These are phyloP conservation scores for Elsinoe arachidis DNA, from an alignment of 2,329 filamentous ascomycete species.

Conservation along the genomic window DNA sequence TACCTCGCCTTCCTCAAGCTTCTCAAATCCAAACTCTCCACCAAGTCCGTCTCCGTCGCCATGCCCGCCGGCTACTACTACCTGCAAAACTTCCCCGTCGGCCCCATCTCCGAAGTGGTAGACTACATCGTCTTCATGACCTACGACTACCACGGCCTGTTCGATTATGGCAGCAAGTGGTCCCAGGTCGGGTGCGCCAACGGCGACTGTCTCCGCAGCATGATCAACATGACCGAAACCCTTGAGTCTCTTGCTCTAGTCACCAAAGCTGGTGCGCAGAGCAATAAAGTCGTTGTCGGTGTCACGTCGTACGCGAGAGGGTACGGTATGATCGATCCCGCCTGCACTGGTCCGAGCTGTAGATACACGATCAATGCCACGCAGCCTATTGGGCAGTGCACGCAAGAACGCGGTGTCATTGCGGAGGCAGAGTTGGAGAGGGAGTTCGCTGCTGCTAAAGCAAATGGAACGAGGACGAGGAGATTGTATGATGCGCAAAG, in stretches of 20 bases:
- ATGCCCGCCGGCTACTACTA: conserved; percentile 25
- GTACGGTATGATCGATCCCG: conserved; percentile 30
- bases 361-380: conserved; percentile 15
- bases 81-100: conserved; percentile 21
- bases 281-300: conserved; percentile 30
- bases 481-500: not conserved
- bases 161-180: conserved; percentile 29
- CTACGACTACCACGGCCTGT: conserved; percentile 31
- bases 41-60: conserved; percentile 20
- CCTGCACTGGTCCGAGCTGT: conserved; percentile 23
- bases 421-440: conserved; percentile 26
- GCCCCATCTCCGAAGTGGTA: conserved; percentile 17
- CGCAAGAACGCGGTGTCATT: conserved; percentile 27
- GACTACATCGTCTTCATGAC: conserved; percentile 29
- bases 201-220: conserved; percentile 24
- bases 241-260: conserved; percentile 18
- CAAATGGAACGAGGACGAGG: conserved; percentile 13
- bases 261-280: conserved; percentile 17
- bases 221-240: conserved; percentile 23
- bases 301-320: conserved; percentile 28
- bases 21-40: conserved; percentile 10
- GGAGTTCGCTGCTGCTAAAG: conserved; percentile 20
- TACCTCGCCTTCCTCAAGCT: conserved; percentile 11
- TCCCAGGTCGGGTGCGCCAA: conserved; percentile 23
- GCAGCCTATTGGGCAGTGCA: conserved; percentile 21